These are phyloP conservation scores for Leccinum barrowsii DNA, from an alignment of 768 basidiomycete genomes.

Conservation along the genomic window DNA sequence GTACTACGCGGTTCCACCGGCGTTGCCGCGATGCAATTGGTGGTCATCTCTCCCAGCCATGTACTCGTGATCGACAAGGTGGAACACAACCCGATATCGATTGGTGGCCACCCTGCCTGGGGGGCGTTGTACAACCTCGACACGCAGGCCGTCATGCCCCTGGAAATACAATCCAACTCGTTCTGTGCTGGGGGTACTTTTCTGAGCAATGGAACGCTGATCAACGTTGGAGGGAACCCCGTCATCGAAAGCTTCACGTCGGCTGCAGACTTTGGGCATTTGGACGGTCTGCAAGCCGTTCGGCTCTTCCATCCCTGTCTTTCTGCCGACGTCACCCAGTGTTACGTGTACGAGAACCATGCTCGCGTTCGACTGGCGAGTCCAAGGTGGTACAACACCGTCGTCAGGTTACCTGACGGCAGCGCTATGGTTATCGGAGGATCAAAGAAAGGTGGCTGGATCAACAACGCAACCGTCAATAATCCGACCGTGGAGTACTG, in stretches of 20 bases:
- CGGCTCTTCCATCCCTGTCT: constrained; percentile 70
- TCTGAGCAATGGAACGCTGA: constrained; percentile 68
- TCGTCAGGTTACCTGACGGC: constrained; percentile 67
- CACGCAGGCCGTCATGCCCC: constrained; percentile 57
- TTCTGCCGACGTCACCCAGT: constrained; percentile 42
- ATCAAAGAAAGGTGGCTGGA: constrained; percentile 80
- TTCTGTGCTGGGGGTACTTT: constrained; percentile 85
- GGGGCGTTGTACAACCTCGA: constrained; percentile 68
- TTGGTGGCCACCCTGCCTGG: constrained; percentile 80
- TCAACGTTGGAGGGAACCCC: constrained; percentile 82
- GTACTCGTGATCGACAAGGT: constrained; percentile 81
- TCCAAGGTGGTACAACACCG: constrained; percentile 80
- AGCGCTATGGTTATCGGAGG: constrained; percentile 83
- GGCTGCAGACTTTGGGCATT: constrained; percentile 72
- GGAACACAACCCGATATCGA: constrained; percentile 75
- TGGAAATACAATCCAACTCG: constrained; percentile 72
- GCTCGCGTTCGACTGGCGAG: constrained; percentile 65
- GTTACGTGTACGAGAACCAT: constrained; percentile 66
- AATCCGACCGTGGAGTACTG: constrained; percentile 82
- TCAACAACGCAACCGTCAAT: constrained; percentile 76
- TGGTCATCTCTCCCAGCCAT: constrained; percentile 63
- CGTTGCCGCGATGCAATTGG: constrained; percentile 75
- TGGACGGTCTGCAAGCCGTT: constrained; percentile 69
- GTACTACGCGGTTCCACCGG: constrained; percentile 67
- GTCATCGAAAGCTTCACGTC: constrained; percentile 62